Base-by-base conservation (phyloP, 208 protist genomes). In the Leishmania tarentolae region DNA sequence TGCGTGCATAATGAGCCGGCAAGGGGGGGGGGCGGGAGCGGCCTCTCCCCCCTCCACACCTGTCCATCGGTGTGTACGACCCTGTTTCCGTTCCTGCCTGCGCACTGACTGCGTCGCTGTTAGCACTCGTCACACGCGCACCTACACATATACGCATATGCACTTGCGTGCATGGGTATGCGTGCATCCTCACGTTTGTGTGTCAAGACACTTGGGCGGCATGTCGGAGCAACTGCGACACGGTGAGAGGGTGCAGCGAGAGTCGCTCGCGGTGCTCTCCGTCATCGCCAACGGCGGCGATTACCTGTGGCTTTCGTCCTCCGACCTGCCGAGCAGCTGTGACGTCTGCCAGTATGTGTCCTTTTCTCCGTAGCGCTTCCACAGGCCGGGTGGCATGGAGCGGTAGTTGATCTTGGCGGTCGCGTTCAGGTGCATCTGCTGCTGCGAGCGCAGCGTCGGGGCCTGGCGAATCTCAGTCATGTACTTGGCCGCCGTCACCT, bases 381-480 rank as follows among this genome's bases (percentile, higher is more conserved):
- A 96, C 84, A 98, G 80, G 0, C 95, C 95, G 2, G 91, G 87
- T 19, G 95, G 95, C 93, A 97, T 96, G 6, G 95, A 95, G 68
- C 92, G 90, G 84, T 96, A 98, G 83, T 94, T 95, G 78, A 98
- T 96, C 76, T 95, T 95, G 44, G 92, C 91, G 0, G 93, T 96
- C 28, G 92, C 93, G 86, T 97, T 96, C 42, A 97, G 84, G 79
- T 98, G 93, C 95, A 98, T 97, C 86, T 98, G 92, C 80, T 92
- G 75, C 88, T 93, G 92, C 59, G 92, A 95, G 40, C 95, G 95
- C 72, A 94, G 75, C 66, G 95, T 98, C 70, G 83, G 83, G 9
- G 93, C 83, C 74, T 93, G 90, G 35, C 95, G 92, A 24, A 85
- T 61, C 84, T 98, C 94, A 79, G 91, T 96, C 92, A 94, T 92